Base-by-base conservation (phyloP, 371 early-diverging fungal genomes). In the Catenaria anguillulae region DNA sequence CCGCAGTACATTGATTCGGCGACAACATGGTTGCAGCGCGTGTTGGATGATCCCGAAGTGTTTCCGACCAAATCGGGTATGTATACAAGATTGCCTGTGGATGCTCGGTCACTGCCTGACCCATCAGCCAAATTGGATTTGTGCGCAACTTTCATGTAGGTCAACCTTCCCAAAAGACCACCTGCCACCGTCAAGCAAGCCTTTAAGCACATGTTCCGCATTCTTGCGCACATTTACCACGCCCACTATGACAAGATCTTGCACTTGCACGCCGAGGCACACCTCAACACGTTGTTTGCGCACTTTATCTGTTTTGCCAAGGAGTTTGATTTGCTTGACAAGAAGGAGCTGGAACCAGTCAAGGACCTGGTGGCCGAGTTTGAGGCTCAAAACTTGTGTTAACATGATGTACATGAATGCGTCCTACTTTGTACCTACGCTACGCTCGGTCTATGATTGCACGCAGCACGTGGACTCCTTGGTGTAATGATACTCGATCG, bases 1-100 rank as follows among this genome's bases (percentile, higher is more conserved):
- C 88, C 89, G 33, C 93, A 93, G 66, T 93, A 97, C 67, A 88
- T 94, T 36, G 93, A 96, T 73, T 92, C 84, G 64, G 86, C 88
- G 64, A 83, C 89, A 73, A 87, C 91, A 36, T 89, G 87, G 79
- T 84, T 93, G 62, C 90, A 94, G 69, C 85, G 83, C 31, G 73
- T 83, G 63, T 66, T 97, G 60, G 84, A 85, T 62, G 93, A 97
- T 65, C 93, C 94, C 69, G 70, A 73, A 23, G 70, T 87, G 42
- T 94, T 92, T 61, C 93, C 93, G 13, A 92, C 92, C 2, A 75
- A 74, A 65, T 63, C 74, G 31, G 77, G 81, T 78, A 66, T 21
- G n/a, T n/a, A n/a, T n/a, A n/a, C n/a, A 26, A 33, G 15, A 15
- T 59, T 26, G 13, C 13, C 43, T 34, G 42, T 26, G 33, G 3